Base-by-base conservation (phyloP, 2,329 filamentous ascomycete genomes). In the Venturia nashicola region DNA sequence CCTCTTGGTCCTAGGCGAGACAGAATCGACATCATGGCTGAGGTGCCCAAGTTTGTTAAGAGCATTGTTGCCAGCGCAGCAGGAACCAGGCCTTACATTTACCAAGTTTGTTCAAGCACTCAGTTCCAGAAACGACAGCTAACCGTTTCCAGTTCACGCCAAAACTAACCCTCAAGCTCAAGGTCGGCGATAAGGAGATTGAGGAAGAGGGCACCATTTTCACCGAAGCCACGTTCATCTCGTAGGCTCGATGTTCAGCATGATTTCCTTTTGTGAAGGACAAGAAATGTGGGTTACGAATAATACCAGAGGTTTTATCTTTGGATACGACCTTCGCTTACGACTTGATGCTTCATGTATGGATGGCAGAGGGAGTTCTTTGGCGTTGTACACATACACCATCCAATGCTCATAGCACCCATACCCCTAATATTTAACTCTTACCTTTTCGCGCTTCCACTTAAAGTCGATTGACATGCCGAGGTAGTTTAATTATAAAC, bases 31-130 rank as follows among this genome's bases (percentile, higher is more conserved):
- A 88, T 99, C 70, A 95, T 99, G 91, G 91, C 89, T 32, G 92
- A 99, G 76, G 89, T 99, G 43, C 94, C 94, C 3, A 90, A 88
- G 39, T 96, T 99, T 71, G 87, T 99, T 75, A 99, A 99, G 84
- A 86, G 86, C 70, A 91, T 99, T 72, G 91, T 96, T 34, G 90
- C 90, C 54, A 87, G 84, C 68, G 90, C 93, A 14, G 91, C 88
- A 3, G 94, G 94, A 67, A 96, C 94, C 36, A 94, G 91, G 80
- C 94, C 94, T 5, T 99, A 97, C 76, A 97, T 99, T 70, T 99
- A 97, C 78, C 94, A 96, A 82, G 90, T 92, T 76, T 68, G 82
- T 42, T 9, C 16, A 12, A 2, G 27, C 40, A 74, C 9, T 23
- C 27, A 20, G 4, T 14, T 46, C 39, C n/a, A 63, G 64, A 60